Base-by-base conservation (phyloP, 2,329 filamentous ascomycete species). In the Phyllosticta ampelicida region DNA sequence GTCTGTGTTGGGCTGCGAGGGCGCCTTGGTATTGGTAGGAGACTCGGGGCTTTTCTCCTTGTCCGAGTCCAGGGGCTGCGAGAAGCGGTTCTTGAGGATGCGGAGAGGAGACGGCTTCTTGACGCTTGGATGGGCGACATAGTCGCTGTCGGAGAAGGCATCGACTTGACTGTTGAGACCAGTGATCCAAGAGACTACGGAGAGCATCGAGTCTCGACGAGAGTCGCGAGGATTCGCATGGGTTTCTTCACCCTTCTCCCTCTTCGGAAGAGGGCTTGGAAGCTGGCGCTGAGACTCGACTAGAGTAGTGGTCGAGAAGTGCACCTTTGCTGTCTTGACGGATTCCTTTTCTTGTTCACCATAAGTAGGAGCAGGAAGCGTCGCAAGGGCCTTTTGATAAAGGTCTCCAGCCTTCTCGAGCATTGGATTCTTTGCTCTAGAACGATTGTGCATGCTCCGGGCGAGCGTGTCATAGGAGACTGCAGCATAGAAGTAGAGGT, bases 401-500 rank as follows among this genome's bases (percentile, higher is more conserved):
- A 71, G 65, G 51, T 67, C 63, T 54, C 73, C 71, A 26, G 71
- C 69, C 6, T 68, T 60, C 20, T 66, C 65, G 26, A 74, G 64
- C 21, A 68, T 67, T 18, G 61, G 60, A 52, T 62, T 62, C 36
- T 71, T 68, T 19, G 69, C 65, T 10, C 56, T 51, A 20, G 63
- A 62, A 48, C 62, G 65, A 5, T 66, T 65, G 4, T 66, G 66
- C 21, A 70, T 68, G 63, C 69, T 66, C 18, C 71, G 65, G 4
- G 70, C 71, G 23, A 71, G 61, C 3, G 67, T 66, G 59, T 74
- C 71, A 59, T 74, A 68, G 9, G 69, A 69, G 10, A 72, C 60
- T 2, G 70, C 71, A 3, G 67, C 65, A 60, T 72, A 73, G 63
- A 73, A 73, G 62, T 70, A 66, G 9, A 74, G 63, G 55, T 68